phyloP scores from a whole-genome alignment of 2,329 filamentous ascomycete genomes.

The Clonostachys byssicola region DNA sequence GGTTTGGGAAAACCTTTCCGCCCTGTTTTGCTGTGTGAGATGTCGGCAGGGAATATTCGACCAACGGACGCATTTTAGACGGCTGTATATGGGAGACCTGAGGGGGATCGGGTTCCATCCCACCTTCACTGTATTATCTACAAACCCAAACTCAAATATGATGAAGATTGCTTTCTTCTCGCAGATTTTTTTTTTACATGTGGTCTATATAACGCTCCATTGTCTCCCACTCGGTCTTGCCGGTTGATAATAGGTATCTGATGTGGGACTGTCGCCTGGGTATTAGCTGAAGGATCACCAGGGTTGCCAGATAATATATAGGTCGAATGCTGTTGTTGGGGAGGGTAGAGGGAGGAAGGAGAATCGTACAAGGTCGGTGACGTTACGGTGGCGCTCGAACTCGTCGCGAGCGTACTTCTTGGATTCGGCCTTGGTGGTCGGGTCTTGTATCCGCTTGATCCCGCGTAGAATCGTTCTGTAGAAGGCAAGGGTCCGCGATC shows the following conservation, averaged over 20 bases:
- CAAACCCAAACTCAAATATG: too few species aligned
- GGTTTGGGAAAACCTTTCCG: too few species aligned
- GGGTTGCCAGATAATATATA: neutral
- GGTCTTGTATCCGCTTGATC: conserved; percentile 46
- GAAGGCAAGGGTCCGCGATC: conserved; percentile 47
- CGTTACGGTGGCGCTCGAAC: conserved; percentile 53
- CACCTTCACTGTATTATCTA: too few species aligned
- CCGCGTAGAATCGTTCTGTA: conserved; percentile 56
- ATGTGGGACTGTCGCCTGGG: conserved; percentile 44
- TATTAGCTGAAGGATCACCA: neutral
- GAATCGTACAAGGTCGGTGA: conserved; percentile 48
- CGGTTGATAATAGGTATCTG: conserved; percentile 58
- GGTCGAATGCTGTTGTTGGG: neutral
- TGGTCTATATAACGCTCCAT: conserved; percentile 44
- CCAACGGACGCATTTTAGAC: too few species aligned
- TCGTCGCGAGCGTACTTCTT: conserved; percentile 53
- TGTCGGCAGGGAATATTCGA: too few species aligned
- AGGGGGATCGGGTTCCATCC: too few species aligned
- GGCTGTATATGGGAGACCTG: too few species aligned
- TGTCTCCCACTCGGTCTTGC: conserved; percentile 61
- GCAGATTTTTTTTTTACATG: conserved; percentile 18
- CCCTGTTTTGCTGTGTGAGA: too few species aligned
- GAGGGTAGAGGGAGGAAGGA: neutral
- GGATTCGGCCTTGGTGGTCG: conserved; percentile 48
- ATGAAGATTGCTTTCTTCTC: neutral